Conservation (phyloP, 2,329 filamentous ascomycete genomes). For the Curvularia lunata region DNA sequence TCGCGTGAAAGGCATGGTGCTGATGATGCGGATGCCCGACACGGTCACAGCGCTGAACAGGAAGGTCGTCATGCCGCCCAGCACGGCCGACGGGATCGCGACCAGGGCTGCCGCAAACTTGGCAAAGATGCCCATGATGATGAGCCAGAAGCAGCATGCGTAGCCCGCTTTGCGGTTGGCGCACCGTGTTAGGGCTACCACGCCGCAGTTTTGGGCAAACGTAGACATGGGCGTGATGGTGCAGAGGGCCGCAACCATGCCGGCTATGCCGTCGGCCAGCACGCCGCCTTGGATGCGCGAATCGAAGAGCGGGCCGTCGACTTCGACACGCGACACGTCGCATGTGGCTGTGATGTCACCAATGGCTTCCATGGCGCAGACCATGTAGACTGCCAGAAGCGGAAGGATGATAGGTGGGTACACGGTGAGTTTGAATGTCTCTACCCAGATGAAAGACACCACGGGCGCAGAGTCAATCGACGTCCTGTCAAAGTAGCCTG, state of each 20-base stretch:
- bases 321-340: constrained; percentile 77
- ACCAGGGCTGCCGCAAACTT: constrained; percentile 83
- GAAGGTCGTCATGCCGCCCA: constrained; percentile 70
- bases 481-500: constrained; percentile 77
- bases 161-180: constrained; percentile 83
- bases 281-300: constrained; percentile 80
- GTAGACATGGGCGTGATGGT: constrained; percentile 82
- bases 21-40: constrained; percentile 77
- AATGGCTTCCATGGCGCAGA: constrained; percentile 79
- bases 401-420: constrained; percentile 78
- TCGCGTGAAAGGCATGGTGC: constrained; percentile 74
- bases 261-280: constrained; percentile 77
- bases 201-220: constrained; percentile 25
- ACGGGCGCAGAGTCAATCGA: constrained; percentile 74
- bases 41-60: constrained; percentile 79
- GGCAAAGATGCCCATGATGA: constrained; percentile 81
- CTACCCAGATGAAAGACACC: constrained; percentile 78
- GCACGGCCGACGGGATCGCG: constrained; percentile 67
- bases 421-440: constrained; percentile 74
- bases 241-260: constrained; percentile 75
- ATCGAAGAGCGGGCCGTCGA: constrained; percentile 74
- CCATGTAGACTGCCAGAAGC: constrained; percentile 67
- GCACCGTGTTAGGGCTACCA: constrained; percentile 78
- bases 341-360: constrained; percentile 82
- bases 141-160: constrained; percentile 75